These are phyloP conservation scores for Sporothrix phasma DNA, from an alignment of 2,329 filamentous ascomycete species.

Conservation along the genomic window DNA sequence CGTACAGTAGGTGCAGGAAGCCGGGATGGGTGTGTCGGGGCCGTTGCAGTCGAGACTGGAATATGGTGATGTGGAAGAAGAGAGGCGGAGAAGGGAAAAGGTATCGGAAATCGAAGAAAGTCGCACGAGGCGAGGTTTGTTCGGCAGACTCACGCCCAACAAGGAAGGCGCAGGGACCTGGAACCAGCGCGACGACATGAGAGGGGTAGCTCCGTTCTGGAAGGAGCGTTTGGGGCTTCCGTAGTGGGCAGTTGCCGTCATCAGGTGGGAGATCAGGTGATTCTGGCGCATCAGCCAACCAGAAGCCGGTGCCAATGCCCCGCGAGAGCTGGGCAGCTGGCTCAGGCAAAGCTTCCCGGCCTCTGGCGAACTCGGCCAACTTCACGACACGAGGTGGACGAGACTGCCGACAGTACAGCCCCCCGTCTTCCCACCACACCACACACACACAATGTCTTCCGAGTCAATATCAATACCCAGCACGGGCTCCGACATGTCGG, in stretches of 20 bases:
- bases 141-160: neutral
- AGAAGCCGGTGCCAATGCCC: neutral
- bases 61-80: neutral
- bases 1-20: neutral
- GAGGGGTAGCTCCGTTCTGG: neutral
- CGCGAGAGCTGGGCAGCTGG: neutral
- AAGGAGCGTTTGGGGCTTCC: neutral
- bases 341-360: too few species aligned
- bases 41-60: neutral
- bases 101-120: neutral
- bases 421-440: neutral
- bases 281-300: neutral
- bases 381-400: neutral
- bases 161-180: neutral
- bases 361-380: neutral
- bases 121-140: neutral
- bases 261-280: neutral
- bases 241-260: neutral
- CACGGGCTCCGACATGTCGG: constrained; percentile 8
- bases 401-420: neutral
- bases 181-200: neutral
- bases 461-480: constrained; percentile 10
- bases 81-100: neutral
- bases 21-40: neutral
- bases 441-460: constrained; percentile 8